Evolutionary conservation across 805 yeast species (phyloP).

Genomic region (Zygosaccharomyces bailii): DNA sequence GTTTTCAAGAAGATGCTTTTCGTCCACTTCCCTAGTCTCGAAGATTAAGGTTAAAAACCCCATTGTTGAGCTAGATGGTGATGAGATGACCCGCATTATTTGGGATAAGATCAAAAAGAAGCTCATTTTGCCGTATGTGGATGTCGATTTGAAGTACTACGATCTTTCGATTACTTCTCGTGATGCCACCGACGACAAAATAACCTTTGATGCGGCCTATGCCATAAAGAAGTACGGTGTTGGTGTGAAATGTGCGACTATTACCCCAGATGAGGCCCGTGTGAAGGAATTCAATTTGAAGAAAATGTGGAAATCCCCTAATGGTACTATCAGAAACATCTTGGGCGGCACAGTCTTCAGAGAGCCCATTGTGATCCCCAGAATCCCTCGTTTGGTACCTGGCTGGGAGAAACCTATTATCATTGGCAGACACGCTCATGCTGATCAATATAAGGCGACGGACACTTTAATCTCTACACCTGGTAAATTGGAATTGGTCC

Average conservation of each 20-base stretch:
- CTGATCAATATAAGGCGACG: constrained; percentile 81
- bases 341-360: constrained; percentile 81
- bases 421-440: constrained; percentile 83
- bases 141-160: constrained; percentile 71
- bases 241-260: constrained; percentile 81
- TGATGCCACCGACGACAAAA: constrained; percentile 67
- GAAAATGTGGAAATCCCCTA: constrained; percentile 84
- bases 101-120: constrained; percentile 72
- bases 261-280: constrained; percentile 79
- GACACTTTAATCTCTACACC: constrained; percentile 60
- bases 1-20: constrained; percentile 26
- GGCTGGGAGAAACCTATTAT: constrained; percentile 81
- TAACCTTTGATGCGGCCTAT: constrained; percentile 74
- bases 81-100: constrained; percentile 82
- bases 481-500: constrained; percentile 64
- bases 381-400: constrained; percentile 72
- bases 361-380: constrained; percentile 76
- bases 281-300: constrained; percentile 69
- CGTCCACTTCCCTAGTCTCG: constrained; percentile 32
- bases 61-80: constrained; percentile 78
- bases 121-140: constrained; percentile 64
- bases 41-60: constrained; percentile 72
- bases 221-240: constrained; percentile 74
- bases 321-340: constrained; percentile 79
- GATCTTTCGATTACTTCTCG: constrained; percentile 67